Base-by-base conservation (phyloP, 2,329 filamentous ascomycete species). In the Pseudogymnoascus sp. region DNA sequence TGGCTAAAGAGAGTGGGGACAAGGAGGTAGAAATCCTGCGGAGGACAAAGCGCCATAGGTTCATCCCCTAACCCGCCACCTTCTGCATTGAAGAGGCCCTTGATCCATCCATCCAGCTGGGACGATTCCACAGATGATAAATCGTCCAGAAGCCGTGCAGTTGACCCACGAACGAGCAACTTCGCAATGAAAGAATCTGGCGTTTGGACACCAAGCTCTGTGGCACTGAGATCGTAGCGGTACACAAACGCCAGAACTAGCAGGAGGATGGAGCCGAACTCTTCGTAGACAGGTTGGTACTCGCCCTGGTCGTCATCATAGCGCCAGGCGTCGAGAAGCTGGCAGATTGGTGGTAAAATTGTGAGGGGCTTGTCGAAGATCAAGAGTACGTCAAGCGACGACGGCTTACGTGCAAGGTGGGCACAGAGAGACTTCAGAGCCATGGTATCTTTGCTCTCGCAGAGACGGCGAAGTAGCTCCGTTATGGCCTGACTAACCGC, bases 291-390 rank as follows among this genome's bases (percentile, higher is more conserved):
- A 0, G 90, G 90, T 71, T 93, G 90, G 68, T 91, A 91, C 71
- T 95, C 91, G 61, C 85, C 87, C 74, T 93, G 89, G 67, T 93
- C 90, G 65, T 92, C 89, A 40, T 93, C 90, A 68, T 93, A 91
- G 9, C 83, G 80, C 90, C 90, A 95, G 65, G 84, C 85, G 68
- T 95, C 90, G 11, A 96, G 79, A 9, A 93, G 78, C 21, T 87
- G 84, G 72, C 89, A 93, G 1, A 95, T 75, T 1, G 90, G 90
- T 59, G 86, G 84, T 2, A 95, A 75, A 9, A 95, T 83, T n/a
- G 82, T 82, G 0, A 83, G 78, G 0, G 89, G 81, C 64, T 86
- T 89, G 64, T 88, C 85, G 69, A 93, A 93, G 2, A 93, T 81
- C 37, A 93, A 78, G 63, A 95, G 80, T 1, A 93, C 83, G 72